Base-by-base conservation (phyloP, 441 rosid species). In the Bruguiera hainesii region DNA sequence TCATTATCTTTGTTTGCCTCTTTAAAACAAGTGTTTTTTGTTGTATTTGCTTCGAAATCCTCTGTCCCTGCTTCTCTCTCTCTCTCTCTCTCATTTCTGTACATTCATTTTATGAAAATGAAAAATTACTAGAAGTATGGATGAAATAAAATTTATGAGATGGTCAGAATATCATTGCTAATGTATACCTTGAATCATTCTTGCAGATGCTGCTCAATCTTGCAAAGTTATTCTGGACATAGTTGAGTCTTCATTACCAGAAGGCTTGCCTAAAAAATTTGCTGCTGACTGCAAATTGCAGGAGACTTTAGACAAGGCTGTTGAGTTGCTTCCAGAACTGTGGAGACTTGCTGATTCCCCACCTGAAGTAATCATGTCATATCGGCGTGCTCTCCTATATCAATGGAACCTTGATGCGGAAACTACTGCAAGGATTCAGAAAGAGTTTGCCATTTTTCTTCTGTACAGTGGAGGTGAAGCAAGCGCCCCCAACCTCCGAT, bases 161-260 rank as follows among this genome's bases (percentile, higher is more conserved):
- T 15, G 11, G 1, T 16, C 28, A 1, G 42, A 16, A 25, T 42
- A 56, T 31, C 37, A 7, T 66, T 21, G 73, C 77, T 76, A 37
- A 76, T 72, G 1, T 61, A 60, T 60, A 23, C 70, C 37, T 35
- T 20, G 19, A 61, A 67, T 58, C 58, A 53, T 76, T 78, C 76
- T 78, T 86, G 83, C 94, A 91, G 98, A 91, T 82, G 96, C 96
- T 76, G 98, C 98, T 63, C 83, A 84, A 74, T 80, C 91, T 58
- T 91, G 98, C 79, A 88, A 82, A 80, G 85, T 82, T 57, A 82
- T 91, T 83, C 81, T 89, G 77, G 98, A 91, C 77, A 83, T 87
- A 30, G 82, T 91, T 2, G 98, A 91, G 76, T 80, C 90, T 81
- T 87, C 98, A 73, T 73, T 88, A 57, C 83, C 89, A 16, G 93